Conservation (phyloP, 495 filamentous ascomycete genomes). For the Podospora pseudoanserina region DNA sequence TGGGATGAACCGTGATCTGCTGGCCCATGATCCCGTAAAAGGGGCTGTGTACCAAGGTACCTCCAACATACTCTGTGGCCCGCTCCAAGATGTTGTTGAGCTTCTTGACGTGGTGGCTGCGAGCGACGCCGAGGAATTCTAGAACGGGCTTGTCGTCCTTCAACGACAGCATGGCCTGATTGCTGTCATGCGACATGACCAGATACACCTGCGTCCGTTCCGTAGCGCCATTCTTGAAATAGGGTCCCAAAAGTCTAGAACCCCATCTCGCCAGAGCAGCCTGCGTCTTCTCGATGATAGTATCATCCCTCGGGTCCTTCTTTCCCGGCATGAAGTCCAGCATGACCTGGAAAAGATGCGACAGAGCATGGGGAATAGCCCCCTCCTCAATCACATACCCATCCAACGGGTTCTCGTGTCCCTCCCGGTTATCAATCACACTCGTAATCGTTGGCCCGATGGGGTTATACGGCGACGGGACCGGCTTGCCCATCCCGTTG, state of each 20-base stretch:
- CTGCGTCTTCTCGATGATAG: slow-evolving; percentile 39
- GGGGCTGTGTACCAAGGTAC: slow-evolving; percentile 55
- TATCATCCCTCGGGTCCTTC: slow-evolving; percentile 38
- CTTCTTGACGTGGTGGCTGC: slow-evolving; percentile 51
- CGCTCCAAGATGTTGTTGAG: slow-evolving; percentile 50
- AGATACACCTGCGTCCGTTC: slow-evolving; percentile 62
- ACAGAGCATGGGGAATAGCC: slow-evolving; percentile 55
- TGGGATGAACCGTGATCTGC: slow-evolving; percentile 64
- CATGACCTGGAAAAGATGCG: slow-evolving; percentile 54
- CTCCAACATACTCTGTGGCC: slow-evolving; percentile 55
- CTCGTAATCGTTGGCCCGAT: slow-evolving; percentile 64
- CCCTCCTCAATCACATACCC: slow-evolving; percentile 67
- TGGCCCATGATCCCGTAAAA: slow-evolving; percentile 52
- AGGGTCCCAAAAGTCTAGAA: slow-evolving; percentile 55
- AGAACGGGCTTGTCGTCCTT: slow-evolving; percentile 58
- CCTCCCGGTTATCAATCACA: slow-evolving; percentile 58
- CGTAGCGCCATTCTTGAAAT: slow-evolving; percentile 50
- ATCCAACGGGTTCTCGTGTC: slow-evolving; percentile 53
- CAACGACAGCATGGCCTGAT: slow-evolving; percentile 58
- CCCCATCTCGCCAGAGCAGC: slow-evolving; percentile 47
- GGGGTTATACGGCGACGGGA: slow-evolving; percentile 47
- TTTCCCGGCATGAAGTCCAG: slow-evolving; percentile 55
- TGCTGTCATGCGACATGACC: slow-evolving; percentile 68
- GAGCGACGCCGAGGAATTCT: slow-evolving; percentile 55
- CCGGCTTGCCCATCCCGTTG: slow-evolving; percentile 53